Evolutionary conservation across 495 filamentous ascomycete genomes (phyloP), one percentile per base, ranked within the genome.

Genomic region (Trichoderma gamsii): DNA sequence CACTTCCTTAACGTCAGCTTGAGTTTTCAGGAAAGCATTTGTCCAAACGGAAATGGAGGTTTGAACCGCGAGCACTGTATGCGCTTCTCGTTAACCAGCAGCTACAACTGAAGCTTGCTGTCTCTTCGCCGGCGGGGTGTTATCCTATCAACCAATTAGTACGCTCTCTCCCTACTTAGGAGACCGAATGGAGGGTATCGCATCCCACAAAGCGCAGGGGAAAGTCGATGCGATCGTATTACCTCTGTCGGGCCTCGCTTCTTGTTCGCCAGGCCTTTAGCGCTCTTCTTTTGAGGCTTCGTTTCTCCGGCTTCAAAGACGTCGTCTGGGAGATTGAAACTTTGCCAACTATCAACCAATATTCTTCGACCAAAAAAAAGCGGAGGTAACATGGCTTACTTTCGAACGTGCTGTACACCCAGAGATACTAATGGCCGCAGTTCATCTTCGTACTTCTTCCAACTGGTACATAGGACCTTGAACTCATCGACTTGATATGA

Each of bases 281-380:
- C 65, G 35, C 63, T 71, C 35, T 70, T 67, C 66, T 84, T 87
- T 7, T 76, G 71, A 16, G 91, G 90, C 70, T 86, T 89, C 29
- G 78, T 79, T 77, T 99, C 95, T 69, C 92, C 93, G 5, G 87
- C 78, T 68, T 88, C 83, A 76, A 99, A 99, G 1, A 98, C 88
- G 76, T 99, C 92, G 66, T 89, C 87, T 23, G 95, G 96, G 23
- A 99, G 82, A 73, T 92, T 90, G 72, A 88, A 91, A 75, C 92
- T 96, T 66, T 7, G 72, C 44, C 56, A 65, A 49, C 66, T 71
- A 66, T 61, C 41, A 70, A 66, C 72, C 43, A 72, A 73, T 72
- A 73, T 72, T 75, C 21, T 68, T 46, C 25, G 5, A 29, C 29
- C 27, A 44, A 21, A 18, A 25, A 59, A 12, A 61, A 25, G 59